Evolutionary conservation across 1,139 yeast genomes (phyloP).

Genomic region (Neolecta irregularis): DNA sequence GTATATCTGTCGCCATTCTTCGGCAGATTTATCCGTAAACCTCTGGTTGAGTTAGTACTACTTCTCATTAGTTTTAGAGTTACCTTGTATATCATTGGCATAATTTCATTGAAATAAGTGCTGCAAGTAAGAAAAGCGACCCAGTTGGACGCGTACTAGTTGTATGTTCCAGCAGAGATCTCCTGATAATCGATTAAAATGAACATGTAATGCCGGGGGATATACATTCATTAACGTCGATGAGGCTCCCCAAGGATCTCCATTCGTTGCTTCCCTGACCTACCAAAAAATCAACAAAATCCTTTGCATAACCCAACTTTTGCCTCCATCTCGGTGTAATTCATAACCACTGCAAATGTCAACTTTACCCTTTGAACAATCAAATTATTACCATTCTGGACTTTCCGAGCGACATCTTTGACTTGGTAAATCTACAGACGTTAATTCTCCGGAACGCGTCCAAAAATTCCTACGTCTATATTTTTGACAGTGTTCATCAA

Average conservation of each 20-base stretch:
- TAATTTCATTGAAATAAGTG: slow-evolving; percentile 31
- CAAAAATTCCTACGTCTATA: no score
- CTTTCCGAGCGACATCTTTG: slow-evolving; percentile 92
- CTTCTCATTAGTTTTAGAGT: background rate
- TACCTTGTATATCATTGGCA: slow-evolving; percentile 31
- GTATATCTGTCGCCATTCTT: slow-evolving; percentile 97
- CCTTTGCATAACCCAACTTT: slow-evolving; percentile 34
- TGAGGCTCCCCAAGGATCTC: slow-evolving; percentile 99
- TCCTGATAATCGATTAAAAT: no score
- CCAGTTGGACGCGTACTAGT: slow-evolving; percentile 30
- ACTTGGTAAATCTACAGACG: slow-evolving; percentile 58
- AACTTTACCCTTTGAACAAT: no score
- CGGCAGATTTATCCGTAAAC: slow-evolving; percentile 86
- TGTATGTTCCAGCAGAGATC: slow-evolving; percentile 88
- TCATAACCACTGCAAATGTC: slow-evolving; percentile 46
- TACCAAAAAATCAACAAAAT: background rate
- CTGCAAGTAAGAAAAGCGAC: no score
- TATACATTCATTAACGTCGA: slow-evolving; percentile 81
- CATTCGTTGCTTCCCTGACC: slow-evolving; percentile 81
- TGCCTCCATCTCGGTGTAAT: slow-evolving; percentile 88
- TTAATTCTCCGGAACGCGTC: no score
- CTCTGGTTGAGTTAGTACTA: slow-evolving; percentile 25
- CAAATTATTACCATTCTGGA: slow-evolving; percentile 53
- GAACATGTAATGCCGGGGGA: no score
- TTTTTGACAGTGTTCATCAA: no score